A percentile compares a stretch with the other conserved stretches of the same genome.
Evolutionary conservation across 2,329 filamentous ascomycete species (phyloP).

Genomic region (Magnaporthiopsis poae): DNA sequence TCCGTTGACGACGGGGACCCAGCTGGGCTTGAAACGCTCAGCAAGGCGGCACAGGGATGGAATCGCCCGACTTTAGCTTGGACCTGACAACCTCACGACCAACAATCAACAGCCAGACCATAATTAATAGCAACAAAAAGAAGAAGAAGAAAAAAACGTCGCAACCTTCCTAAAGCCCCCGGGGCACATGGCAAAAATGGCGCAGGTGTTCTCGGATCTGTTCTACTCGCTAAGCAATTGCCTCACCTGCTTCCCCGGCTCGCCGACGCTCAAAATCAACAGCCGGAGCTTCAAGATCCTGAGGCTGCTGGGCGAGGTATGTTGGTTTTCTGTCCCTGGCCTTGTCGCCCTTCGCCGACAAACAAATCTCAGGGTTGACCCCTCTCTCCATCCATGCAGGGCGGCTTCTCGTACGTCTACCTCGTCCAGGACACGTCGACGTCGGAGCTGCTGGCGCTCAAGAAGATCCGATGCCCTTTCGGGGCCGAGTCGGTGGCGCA

Average conservation of each 20-base stretch:
- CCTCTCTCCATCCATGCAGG: conserved; percentile 36
- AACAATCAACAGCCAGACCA: not conserved
- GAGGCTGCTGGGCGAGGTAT: conserved; percentile 79
- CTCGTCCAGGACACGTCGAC: conserved; percentile 84
- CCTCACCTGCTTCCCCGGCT: conserved; percentile 90
- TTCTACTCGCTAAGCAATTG: conserved; percentile 89
- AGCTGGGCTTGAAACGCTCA: too few species aligned
- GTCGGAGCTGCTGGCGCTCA: conserved; percentile 81
- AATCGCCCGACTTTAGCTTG: too few species aligned
- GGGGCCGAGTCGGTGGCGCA: conserved; percentile 90
- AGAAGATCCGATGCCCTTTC: conserved; percentile 98
- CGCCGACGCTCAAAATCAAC: conserved; percentile 91
- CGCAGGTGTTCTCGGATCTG: conserved; percentile 76
- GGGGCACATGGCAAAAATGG: conserved; percentile 40
- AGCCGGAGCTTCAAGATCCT: conserved; percentile 90
- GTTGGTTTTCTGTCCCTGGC: conserved; percentile 18
- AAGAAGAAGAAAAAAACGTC: not conserved
- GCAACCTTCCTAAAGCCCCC: not conserved
- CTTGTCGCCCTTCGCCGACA: not conserved
- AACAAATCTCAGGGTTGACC: not conserved
- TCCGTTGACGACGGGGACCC: too few species aligned
- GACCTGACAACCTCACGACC: not conserved
- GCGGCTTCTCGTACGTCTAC: conserved; percentile 98
- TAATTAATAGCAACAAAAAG: not conserved
- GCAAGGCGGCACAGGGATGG: too few species aligned